Evolutionary conservation across 345 rosid species (phyloP), one percentile per base, ranked within the genome.

Genomic region (Excoecaria cochinchinensis): DNA sequence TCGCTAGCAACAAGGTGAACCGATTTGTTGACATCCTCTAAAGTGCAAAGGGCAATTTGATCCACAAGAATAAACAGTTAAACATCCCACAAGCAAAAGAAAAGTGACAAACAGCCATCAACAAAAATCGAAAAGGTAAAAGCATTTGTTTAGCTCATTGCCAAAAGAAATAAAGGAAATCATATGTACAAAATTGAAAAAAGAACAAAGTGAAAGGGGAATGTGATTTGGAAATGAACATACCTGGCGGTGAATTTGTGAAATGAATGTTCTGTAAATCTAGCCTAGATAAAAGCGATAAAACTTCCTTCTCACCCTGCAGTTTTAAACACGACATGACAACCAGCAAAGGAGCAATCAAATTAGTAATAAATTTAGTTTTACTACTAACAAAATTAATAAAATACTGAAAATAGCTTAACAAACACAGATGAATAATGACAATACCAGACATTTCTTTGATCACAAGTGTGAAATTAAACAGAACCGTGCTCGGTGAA

Each of bases 1-100:
- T 95, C 96, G 74, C 98, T 87, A 36, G 98, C 99, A 78, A 95
- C 98, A 67, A 95, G 81, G 81, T 95, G 99, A 53, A 95, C 92
- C 11, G 97, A 95, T 36, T 82, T 86, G 65, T 88, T 86, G 68
- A 92, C 98, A 84, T 92, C 90, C 79, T 80, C 98, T 95, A 83
- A 78, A 75, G 71, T 13, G 60, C 31, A 14, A 73, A n/a, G 59
- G 59, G 62, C 74, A 77, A 60, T 69, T 44, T 48, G 63, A 73
- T 52, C 51, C 63, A 39, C 63, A 22, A 69, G 44, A 66, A 36
- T 46, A 66, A 44, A 44, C 39, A 75, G 13, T 7, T 72, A 39
- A 62, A 67, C 25, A 40, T 19, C 71, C 42, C 55, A 46, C 36
- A 25, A 31, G 31, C 31, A 31, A 21, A 13, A 15, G 0, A 16